These are phyloP conservation scores for Geotrichum reessii DNA, from an alignment of 1,139 yeast species.

Conservation along the genomic window DNA sequence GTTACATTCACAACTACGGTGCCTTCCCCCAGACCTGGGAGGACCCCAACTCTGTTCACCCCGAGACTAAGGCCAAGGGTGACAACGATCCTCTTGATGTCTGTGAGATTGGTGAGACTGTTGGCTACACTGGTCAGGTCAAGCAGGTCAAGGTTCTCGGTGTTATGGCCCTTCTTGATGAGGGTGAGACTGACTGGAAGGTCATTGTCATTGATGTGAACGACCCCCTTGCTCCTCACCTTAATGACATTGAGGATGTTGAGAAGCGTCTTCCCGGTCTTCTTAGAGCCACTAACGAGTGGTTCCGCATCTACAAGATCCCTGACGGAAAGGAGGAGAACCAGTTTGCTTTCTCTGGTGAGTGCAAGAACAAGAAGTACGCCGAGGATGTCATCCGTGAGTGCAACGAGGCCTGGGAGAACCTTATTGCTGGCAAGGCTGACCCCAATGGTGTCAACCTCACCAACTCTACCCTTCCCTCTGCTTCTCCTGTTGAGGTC, in stretches of 20 bases:
- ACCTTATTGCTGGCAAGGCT: constrained; percentile 50
- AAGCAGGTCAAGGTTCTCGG: constrained; percentile 81
- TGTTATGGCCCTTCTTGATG: constrained; percentile 80
- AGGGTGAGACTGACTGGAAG: constrained; percentile 94
- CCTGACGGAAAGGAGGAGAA: constrained; percentile 90
- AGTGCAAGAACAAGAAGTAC: constrained; percentile 65
- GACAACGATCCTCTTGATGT: constrained; percentile 91
- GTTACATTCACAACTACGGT: constrained; percentile 89
- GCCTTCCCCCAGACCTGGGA: constrained; percentile 97
- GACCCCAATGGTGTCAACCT: constrained; percentile 45
- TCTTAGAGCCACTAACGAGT: constrained; percentile 73
- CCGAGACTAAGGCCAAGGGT: constrained; percentile 61
- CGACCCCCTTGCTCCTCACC: constrained; percentile 70
- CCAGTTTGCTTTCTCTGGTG: constrained; percentile 79
- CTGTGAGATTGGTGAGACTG: constrained; percentile 76
- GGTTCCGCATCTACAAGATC: constrained; percentile 87
- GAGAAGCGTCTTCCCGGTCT: constrained; percentile 72
- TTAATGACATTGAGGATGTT: constrained; percentile 72
- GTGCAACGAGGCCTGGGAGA: constrained; percentile 68
- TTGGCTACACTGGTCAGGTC: constrained; percentile 68
- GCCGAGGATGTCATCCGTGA: constrained; percentile 68
- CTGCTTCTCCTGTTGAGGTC: constrained; percentile 42
- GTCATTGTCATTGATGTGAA: constrained; percentile 67
- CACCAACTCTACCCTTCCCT: constrained; percentile 69
- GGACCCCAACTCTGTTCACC: constrained; percentile 62